Conservation (phyloP, 306 rosid species). For the Medicago ruthenica region DNA sequence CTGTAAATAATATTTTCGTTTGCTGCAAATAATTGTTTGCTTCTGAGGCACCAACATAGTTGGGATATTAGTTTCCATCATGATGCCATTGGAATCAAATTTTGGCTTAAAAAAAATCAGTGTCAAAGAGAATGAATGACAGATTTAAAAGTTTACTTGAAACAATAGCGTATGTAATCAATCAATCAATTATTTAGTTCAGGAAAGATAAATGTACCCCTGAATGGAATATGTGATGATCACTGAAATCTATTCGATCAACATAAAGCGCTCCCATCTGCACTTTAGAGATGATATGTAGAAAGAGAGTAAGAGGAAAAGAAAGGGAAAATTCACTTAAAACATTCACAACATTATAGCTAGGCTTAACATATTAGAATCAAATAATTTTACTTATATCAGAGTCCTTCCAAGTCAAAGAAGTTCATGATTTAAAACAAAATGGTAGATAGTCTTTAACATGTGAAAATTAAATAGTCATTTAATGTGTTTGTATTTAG, state of each 20-base stretch:
- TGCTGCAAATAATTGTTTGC: no score
- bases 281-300: slow-evolving; percentile 46
- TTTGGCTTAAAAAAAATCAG: no score
- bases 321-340: slow-evolving; percentile 15
- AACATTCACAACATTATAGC: slow-evolving; percentile 13
- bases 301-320: slow-evolving; percentile 23
- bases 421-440: slow-evolving; percentile 3
- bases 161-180: slow-evolving; percentile 20
- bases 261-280: slow-evolving; percentile 74
- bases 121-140: not conserved
- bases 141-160: slow-evolving; percentile 28
- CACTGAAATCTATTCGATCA: slow-evolving; percentile 80
- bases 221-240: slow-evolving; percentile 72
- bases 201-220: slow-evolving; percentile 53
- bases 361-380: no score
- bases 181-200: slow-evolving; percentile 22
- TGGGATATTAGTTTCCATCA: no score
- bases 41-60: no score
- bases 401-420: slow-evolving; percentile 11
- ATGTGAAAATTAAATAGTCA: slow-evolving; percentile 12
- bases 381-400: slow-evolving; percentile 5
- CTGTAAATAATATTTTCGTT: no score
- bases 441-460: slow-evolving; percentile 1
- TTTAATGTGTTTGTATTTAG: not conserved
- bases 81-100: no score